Conservation (phyloP, 768 basidiomycete genomes). For the Clitopilus hobsonii region DNA sequence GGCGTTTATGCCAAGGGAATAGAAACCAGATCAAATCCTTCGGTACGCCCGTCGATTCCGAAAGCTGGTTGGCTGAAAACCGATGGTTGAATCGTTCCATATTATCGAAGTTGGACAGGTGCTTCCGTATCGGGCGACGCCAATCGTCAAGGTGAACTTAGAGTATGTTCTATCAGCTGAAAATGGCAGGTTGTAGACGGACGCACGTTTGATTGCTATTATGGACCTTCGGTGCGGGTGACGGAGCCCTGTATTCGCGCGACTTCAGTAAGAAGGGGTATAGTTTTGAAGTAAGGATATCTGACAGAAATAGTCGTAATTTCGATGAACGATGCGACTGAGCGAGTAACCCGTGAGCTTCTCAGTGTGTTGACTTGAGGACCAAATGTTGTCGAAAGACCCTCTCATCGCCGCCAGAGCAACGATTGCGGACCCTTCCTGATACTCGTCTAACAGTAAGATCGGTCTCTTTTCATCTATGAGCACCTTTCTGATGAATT, state of each 20-base stretch:
- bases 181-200: not conserved
- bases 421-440: not conserved
- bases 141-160: not conserved
- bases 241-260: not conserved
- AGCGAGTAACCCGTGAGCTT: not conserved
- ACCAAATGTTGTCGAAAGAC: not conserved
- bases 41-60: not conserved
- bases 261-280: not conserved
- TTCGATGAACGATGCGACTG: not conserved
- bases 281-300: not conserved
- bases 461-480: not conserved
- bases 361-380: not conserved
- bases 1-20: not conserved
- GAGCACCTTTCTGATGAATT: not conserved
- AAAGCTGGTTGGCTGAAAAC: not conserved
- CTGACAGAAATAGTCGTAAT: not conserved
- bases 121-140: not conserved
- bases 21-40: not conserved
- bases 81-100: not conserved
- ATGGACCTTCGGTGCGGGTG: not conserved
- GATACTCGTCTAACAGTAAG: not conserved
- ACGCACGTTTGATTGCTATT: not conserved
- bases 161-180: not conserved
- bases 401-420: not conserved
- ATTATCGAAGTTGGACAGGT: not conserved